Conservation (phyloP, 2,329 filamentous ascomycete species). For the Biscogniauxia mediterranea region DNA sequence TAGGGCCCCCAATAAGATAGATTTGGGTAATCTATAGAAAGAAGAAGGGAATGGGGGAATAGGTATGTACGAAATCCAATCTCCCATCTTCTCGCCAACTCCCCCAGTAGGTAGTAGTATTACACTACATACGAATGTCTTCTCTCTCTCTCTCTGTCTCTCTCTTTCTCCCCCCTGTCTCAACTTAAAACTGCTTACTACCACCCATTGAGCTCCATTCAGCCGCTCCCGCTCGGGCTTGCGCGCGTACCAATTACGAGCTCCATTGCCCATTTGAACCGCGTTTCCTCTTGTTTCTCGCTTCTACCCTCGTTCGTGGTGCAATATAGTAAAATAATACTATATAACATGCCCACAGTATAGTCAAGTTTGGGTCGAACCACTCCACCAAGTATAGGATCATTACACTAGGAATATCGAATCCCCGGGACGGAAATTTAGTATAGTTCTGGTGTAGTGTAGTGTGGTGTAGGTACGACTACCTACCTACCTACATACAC, state of each 20-base stretch:
- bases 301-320: not conserved
- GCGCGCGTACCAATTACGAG: not conserved
- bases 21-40: not conserved
- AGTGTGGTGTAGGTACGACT: too few species aligned
- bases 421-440: not conserved
- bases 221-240: not conserved
- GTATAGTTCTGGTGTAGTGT: too few species aligned
- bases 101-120: too few species aligned
- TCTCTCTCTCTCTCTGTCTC: too few species aligned
- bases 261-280: too few species aligned
- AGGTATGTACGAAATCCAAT: too few species aligned
- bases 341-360: not conserved
- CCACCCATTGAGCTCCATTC: not conserved
- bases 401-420: not conserved
- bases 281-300: too few species aligned
- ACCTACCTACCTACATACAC: too few species aligned
- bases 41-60: not conserved
- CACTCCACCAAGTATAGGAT: too few species aligned
- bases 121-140: too few species aligned
- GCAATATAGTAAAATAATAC: not conserved
- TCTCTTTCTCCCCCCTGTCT: too few species aligned
- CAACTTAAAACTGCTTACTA: not conserved
- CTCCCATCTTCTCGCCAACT: too few species aligned
- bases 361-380: not conserved
- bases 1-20: not conserved